phyloP scores from a whole-genome alignment of 2,329 filamentous ascomycete species.

The Elsinoe necatrix region DNA sequence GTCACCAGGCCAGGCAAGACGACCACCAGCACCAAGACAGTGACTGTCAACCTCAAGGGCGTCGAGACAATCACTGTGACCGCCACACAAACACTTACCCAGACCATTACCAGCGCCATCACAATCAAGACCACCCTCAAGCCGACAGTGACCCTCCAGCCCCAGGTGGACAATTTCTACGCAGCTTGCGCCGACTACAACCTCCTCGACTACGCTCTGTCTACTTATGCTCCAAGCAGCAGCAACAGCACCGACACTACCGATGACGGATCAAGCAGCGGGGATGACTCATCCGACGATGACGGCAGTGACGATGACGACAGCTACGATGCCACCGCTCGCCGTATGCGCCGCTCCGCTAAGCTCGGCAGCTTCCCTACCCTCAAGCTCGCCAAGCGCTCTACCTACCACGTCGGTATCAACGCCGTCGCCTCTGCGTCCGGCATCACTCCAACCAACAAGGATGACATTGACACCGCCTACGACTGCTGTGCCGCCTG shows the following conservation, averaged over 20 bases:
- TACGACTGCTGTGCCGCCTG: constrained; percentile 10
- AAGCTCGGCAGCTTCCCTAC: not conserved
- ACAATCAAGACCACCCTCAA: constrained; percentile 2
- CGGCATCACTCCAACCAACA: not conserved
- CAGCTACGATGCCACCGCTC: not conserved
- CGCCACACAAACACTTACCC: constrained; percentile 1
- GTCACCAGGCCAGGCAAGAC: constrained; percentile 1
- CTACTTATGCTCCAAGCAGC: not conserved
- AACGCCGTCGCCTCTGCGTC: not conserved
- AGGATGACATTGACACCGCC: not conserved
- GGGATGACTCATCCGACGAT: not conserved
- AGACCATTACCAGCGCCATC: not conserved
- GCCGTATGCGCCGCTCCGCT: constrained; percentile 7
- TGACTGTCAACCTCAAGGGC: not conserved
- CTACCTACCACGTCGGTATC: constrained; percentile 10
- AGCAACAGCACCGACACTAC: not conserved
- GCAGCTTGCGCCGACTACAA: constrained; percentile 8
- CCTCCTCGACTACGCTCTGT: constrained; percentile 9
- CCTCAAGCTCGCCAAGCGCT: constrained; percentile 1
- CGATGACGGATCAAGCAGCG: not conserved
- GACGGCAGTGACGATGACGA: no score
- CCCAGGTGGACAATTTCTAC: not conserved
- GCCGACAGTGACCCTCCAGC: not conserved
- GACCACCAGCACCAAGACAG: not conserved
- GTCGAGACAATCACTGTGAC: not conserved